Evolutionary conservation across 257 asterid genomes (phyloP).

Genomic region (Salvia hispanica): DNA sequence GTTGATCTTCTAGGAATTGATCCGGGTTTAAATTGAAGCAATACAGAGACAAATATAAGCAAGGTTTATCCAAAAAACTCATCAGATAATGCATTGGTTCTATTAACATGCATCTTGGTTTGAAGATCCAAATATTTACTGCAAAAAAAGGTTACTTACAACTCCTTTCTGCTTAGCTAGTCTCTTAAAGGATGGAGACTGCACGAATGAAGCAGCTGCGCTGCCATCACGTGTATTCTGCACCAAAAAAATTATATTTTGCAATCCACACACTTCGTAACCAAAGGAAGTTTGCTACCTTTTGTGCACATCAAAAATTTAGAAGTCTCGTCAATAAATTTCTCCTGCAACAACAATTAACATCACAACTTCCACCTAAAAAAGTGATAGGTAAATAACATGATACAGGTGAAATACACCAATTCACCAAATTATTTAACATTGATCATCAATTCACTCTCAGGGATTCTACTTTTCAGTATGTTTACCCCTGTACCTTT

Average conservation of each 20-base stretch:
- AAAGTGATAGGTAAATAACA: too few species aligned
- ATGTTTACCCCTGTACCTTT: slow-evolving; percentile 56
- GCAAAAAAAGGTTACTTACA: slow-evolving; percentile 49
- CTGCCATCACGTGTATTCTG: too few species aligned
- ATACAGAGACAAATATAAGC: not conserved
- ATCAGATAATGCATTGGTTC: not conserved
- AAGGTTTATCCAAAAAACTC: not conserved
- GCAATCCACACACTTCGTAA: too few species aligned
- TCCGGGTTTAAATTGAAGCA: slow-evolving; percentile 39
- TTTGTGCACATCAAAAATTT: too few species aligned
- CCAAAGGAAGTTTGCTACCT: too few species aligned
- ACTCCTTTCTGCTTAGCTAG: too few species aligned
- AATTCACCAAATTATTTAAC: not conserved
- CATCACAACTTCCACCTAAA: too few species aligned
- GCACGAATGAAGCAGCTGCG: too few species aligned
- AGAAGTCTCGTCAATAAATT: too few species aligned
- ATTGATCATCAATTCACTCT: slow-evolving; percentile 19
- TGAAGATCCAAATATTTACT: slow-evolving; percentile 3
- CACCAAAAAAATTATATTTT: too few species aligned
- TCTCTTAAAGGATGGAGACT: too few species aligned
- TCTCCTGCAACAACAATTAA: slow-evolving; percentile 74
- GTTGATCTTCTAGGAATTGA: slow-evolving; percentile 51
- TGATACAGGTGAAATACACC: too few species aligned
- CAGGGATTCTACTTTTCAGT: slow-evolving; percentile 17
- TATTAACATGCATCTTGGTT: not conserved